Percentiles rank a stretch among this genome's conserved stretches.
phyloP scores from a whole-genome alignment of 2,329 filamentous ascomycete genomes.

The Zymoseptoria crescenta region DNA sequence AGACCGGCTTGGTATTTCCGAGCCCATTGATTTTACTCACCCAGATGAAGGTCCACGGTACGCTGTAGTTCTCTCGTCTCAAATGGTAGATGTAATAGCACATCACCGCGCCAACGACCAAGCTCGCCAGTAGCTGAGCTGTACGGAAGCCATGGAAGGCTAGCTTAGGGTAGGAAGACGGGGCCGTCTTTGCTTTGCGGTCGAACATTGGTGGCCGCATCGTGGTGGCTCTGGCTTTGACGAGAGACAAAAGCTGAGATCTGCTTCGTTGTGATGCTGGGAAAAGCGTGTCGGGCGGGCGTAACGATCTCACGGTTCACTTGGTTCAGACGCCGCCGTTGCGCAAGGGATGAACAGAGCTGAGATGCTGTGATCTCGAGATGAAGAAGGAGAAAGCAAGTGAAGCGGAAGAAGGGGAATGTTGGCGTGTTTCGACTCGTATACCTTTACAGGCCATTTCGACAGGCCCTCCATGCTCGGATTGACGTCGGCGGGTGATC shows the following conservation, averaged over 20 bases:
- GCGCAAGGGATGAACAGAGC: neutral
- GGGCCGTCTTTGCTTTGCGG: slow-evolving; percentile 29
- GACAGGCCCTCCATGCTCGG: neutral
- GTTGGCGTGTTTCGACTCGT: neutral
- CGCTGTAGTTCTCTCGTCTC: slow-evolving; percentile 34
- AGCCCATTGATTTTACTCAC: slow-evolving; percentile 32
- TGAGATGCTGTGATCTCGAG: neutral
- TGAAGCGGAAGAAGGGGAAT: neutral
- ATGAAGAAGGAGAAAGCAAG: neutral
- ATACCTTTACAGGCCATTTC: no score
- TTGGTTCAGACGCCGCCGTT: neutral
- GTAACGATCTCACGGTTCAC: neutral
- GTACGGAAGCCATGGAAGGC: slow-evolving; percentile 37
- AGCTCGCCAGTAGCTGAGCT: slow-evolving; percentile 36
- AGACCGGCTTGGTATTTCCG: neutral
- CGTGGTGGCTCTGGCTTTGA: neutral
- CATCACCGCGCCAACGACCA: slow-evolving; percentile 48
- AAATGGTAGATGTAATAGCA: slow-evolving; percentile 50
- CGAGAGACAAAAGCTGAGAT: neutral
- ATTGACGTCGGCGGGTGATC: neutral
- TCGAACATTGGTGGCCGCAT: slow-evolving; percentile 12
- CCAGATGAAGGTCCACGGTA: slow-evolving; percentile 54
- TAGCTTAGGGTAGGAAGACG: slow-evolving; percentile 37
- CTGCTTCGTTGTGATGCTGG: neutral
- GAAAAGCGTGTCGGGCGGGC: neutral